Base-by-base conservation (phyloP, 106 monocot genomes). In the Ottelia alismoides region DNA sequence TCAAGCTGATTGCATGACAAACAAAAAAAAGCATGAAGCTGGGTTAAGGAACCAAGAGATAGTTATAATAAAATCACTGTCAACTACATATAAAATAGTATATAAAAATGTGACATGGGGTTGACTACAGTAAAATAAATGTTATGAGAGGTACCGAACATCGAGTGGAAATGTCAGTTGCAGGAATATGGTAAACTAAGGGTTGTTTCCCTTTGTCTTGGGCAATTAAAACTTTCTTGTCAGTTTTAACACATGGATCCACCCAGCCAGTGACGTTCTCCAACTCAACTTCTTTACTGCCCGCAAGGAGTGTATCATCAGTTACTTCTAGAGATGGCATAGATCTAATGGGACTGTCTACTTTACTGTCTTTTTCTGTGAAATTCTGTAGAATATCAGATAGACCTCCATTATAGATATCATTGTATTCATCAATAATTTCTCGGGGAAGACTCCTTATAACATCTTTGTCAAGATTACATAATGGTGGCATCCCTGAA, bases 401-500 rank as follows among this genome's bases (percentile, higher is more conserved):
- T 26, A 98, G 64, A 46, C 65, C 73, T 49, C 98, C 98, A 49
- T 75, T 65, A 72, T 98, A 89, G 53, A 78, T 51, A 25, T 67
- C 69, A 75, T 90, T 74, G 58, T 85, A 79, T 62, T 98, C 98
- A 51, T 69, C 77, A 27, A 89, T 48, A 61, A 98, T 82, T 51
- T 89, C 96, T 58, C 61, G 71, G 60, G 89, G 96, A 61, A 98
- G 90, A 66, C 76, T 64, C 67, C 73, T 82, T 27, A 98, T 47
- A 28, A 86, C 69, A 20, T 90, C 77, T 22, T 77, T 47, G 74
- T 98, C 89, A 65, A 98, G 73, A 51, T 72, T 52, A 51, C 61
- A 56, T 30, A 98, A 49, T 58, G 76, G 77, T 60, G 89, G 90
- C 55, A 85, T 55, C 31, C 25, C 48, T 29, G 65, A 43, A 43